Percentiles rank a stretch among this genome's conserved stretches.
Conservation (phyloP, 129 eudicot species). For the Kitagawia praeruptora region DNA sequence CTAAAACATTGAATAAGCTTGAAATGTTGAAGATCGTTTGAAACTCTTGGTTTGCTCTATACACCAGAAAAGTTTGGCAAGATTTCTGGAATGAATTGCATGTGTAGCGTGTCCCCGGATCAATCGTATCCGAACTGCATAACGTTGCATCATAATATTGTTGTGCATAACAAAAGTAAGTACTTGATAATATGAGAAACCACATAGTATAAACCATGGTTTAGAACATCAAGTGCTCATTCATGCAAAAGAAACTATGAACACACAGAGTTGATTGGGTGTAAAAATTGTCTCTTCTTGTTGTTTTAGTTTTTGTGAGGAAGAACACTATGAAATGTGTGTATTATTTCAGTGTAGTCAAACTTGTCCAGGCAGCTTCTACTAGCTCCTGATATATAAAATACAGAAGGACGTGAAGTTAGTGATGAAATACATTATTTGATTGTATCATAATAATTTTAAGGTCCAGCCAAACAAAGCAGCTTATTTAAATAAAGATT, state of each 20-base stretch:
- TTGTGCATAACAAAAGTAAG: constrained; percentile 21
- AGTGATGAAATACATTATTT: neutral
- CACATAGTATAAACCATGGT: constrained; percentile 25
- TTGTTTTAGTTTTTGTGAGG: neutral
- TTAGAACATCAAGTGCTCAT: neutral
- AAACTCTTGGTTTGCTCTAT: constrained; percentile 34
- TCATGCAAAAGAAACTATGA: neutral
- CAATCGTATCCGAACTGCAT: constrained; percentile 23
- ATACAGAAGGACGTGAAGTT: neutral
- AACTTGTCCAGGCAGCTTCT: neutral
- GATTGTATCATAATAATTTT: neutral
- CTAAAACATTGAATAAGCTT: constrained; percentile 26
- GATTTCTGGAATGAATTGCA: constrained; percentile 32
- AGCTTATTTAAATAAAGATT: neutral
- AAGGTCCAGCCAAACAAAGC: constrained; percentile 5
- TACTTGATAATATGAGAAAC: constrained; percentile 19
- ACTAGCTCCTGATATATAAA: neutral
- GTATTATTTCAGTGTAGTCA: neutral
- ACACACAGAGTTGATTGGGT: neutral
- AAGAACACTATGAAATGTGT: neutral
- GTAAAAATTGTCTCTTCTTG: neutral
- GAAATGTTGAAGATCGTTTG: constrained; percentile 41
- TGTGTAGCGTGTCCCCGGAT: constrained; percentile 52
- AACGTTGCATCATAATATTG: constrained; percentile 43
- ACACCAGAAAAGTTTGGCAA: constrained; percentile 55